phyloP scores from a whole-genome alignment of 1,284 basidiomycete genomes.

The Moesziomyces aphidis region DNA sequence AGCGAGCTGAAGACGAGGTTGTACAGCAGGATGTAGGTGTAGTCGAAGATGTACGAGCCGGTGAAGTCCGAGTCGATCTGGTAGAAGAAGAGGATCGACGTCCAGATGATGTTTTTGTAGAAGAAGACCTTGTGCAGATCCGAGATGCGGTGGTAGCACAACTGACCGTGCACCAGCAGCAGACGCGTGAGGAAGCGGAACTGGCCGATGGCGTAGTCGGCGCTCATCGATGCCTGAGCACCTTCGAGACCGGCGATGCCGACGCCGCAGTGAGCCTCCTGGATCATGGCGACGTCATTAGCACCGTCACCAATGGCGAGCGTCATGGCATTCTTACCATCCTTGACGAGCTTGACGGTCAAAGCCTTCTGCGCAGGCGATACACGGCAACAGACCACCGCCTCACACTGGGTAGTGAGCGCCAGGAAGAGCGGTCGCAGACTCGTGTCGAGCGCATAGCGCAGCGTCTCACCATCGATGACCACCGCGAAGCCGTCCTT shows the following conservation, averaged over 20 bases:
- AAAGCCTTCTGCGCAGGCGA: constrained; percentile 95
- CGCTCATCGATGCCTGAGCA: constrained; percentile 97
- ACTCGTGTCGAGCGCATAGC: constrained; percentile 80
- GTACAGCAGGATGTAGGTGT: constrained; percentile 74
- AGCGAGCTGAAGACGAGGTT: constrained; percentile 94
- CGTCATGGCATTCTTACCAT: constrained; percentile 94
- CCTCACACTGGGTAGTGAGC: constrained; percentile 93
- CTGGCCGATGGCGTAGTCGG: constrained; percentile 97
- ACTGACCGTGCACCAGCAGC: constrained; percentile 91
- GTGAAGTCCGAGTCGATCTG: constrained; percentile 90
- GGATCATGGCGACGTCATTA: constrained; percentile 97
- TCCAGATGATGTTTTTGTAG: constrained; percentile 78
- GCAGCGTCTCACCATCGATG: constrained; percentile 93
- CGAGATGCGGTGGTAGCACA: constrained; percentile 96
- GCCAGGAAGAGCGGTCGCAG: constrained; percentile 89
- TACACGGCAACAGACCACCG: constrained; percentile 96
- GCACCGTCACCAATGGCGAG: constrained; percentile 96
- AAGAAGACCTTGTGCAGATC: constrained; percentile 80
- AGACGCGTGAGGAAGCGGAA: constrained; percentile 92
- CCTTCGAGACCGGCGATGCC: constrained; percentile 94
- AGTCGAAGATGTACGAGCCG: constrained; percentile 94
- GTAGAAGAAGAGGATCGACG: constrained; percentile 93
- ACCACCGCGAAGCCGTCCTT: constrained; percentile 84
- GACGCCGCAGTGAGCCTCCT: constrained; percentile 96
- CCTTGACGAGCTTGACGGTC: constrained; percentile 94